Evolutionary conservation across 768 basidiomycete genomes (phyloP), one percentile per base, ranked within the genome.

Genomic region (Pleurotus tuoliensis): DNA sequence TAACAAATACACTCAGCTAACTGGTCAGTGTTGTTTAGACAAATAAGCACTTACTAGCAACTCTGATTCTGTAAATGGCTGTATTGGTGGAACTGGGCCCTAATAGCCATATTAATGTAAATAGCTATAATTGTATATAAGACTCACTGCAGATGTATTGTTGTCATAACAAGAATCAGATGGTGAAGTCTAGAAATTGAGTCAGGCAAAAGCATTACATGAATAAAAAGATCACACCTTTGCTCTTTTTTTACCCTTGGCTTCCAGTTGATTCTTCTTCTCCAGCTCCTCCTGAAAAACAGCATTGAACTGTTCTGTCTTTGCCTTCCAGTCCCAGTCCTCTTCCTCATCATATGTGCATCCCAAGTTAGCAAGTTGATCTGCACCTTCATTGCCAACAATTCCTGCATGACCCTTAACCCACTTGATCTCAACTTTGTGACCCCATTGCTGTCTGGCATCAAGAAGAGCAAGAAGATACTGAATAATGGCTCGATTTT

Each of bases 371-470:
- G 92, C 92, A 56, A 86, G 78, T 12, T 59, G 63, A 67, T 98
- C 95, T 2, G 95, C 95, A 43, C 82, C 86, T 53, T 98, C 94
- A 66, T 98, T 98, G 1, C 95, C 95, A 53, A 71, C 72, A 25
- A 83, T 75, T 0, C 93, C 93, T 8, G 74, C 76, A 64, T 97
- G 95, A 0, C 87, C 95, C 56, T 82, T 79, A 56, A 98, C 91
- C 63, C 94, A 80, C 61, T 83, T 72, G 47, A 96, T 77, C 38
- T 66, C 67, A 44, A 95, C 80, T 27, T 66, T 69, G 59, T 88
- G 87, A 3, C 83, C 84, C 2, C 65, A 63, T 7, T 59, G 69
- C 4, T 64, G 73, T 20, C 92, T 82, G 3, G 71, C 68, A 34
- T 83, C 72, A 30, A 94, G 72, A 13, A 88, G 80, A 1, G 83